phyloP scores from a whole-genome alignment of 495 filamentous ascomycete species.

The Xylaria grammica region DNA sequence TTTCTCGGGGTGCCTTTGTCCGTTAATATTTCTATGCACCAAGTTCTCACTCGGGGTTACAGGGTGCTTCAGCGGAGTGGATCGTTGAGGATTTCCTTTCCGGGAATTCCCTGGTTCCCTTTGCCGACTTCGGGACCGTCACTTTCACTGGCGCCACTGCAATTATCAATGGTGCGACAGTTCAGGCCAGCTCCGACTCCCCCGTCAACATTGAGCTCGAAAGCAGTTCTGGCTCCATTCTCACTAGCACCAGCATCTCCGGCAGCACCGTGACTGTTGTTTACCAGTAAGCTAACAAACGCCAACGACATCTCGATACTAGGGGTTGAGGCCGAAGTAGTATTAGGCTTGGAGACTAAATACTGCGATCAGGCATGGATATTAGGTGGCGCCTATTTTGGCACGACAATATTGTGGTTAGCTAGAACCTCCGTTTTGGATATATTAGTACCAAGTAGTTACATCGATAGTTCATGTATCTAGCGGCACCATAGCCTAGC shows the following conservation, averaged over 20 bases:
- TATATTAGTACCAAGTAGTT: background rate
- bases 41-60: background rate
- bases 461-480: background rate
- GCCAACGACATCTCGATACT: no score
- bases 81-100: constrained; percentile 68
- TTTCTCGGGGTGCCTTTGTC: background rate
- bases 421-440: background rate
- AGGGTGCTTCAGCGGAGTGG: constrained; percentile 57
- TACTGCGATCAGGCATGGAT: background rate
- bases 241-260: constrained; percentile 13
- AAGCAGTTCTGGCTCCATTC: background rate
- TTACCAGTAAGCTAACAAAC: background rate
- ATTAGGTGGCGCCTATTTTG: background rate
- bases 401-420: background rate
- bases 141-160: constrained; percentile 48
- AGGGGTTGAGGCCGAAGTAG: background rate
- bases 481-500: background rate
- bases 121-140: constrained; percentile 60
- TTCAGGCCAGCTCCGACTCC: background rate
- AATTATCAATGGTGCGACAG: constrained; percentile 2
- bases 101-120: constrained; percentile 51
- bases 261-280: constrained; percentile 1
- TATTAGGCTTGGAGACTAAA: background rate
- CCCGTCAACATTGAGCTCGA: constrained; percentile 3
- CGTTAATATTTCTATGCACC: background rate